Evolutionary conservation across 2,329 filamentous ascomycete species (phyloP).

Genomic region (Colletotrichum sp.): DNA sequence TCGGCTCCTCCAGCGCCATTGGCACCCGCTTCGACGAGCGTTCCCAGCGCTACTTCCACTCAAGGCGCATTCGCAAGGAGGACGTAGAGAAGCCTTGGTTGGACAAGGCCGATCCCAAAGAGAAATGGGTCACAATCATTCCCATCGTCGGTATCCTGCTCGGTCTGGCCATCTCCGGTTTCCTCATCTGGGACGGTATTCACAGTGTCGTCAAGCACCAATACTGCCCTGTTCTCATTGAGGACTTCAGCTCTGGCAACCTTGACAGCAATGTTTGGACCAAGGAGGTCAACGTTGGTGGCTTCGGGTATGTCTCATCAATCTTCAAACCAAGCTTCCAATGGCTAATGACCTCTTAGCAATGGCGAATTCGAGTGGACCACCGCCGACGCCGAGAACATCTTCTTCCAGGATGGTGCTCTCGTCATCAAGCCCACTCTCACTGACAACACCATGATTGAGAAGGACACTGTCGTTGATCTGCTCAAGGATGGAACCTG

Average conservation of each 20-base stretch:
- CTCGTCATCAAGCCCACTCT: constrained; percentile 80
- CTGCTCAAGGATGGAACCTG: constrained; percentile 70
- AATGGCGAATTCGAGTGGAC: constrained; percentile 85
- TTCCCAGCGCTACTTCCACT: constrained; percentile 71
- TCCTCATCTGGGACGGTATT: constrained; percentile 79
- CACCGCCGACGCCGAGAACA: constrained; percentile 74
- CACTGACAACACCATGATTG: constrained; percentile 70
- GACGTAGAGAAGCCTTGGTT: constrained; percentile 81
- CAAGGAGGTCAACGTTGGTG: constrained; percentile 76
- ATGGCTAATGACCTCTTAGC: constrained; percentile 40
- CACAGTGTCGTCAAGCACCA: constrained; percentile 74
- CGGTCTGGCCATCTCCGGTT: constrained; percentile 70
- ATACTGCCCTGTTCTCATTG: constrained; percentile 72
- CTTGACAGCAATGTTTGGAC: constrained; percentile 70
- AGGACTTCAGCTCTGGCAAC: constrained; percentile 64
- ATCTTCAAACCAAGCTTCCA: background rate
- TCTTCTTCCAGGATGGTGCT: constrained; percentile 71
- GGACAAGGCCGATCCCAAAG: constrained; percentile 73
- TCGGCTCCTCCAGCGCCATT: constrained; percentile 47
- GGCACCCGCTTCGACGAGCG: constrained; percentile 40
- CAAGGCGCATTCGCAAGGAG: constrained; percentile 73
- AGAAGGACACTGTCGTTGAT: constrained; percentile 71
- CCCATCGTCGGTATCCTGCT: constrained; percentile 74
- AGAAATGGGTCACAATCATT: constrained; percentile 87
- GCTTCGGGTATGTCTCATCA: constrained; percentile 68